A percentile compares a stretch with the other conserved stretches of the same genome.
phyloP scores from a whole-genome alignment of 139 green algal genomes.

The Zygnema circumcarinatum region DNA sequence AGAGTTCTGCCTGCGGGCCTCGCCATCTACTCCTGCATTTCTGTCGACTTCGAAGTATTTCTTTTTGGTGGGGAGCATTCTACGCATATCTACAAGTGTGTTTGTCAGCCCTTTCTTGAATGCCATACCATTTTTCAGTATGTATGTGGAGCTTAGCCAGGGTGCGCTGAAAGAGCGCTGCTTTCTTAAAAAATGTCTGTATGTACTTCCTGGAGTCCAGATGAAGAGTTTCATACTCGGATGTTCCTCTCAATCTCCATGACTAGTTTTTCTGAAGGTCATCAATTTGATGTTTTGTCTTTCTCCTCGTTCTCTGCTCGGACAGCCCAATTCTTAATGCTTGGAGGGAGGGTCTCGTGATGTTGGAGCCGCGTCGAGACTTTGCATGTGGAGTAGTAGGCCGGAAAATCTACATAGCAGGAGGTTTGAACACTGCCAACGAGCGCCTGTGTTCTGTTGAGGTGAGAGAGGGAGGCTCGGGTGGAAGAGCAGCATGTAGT shows the following conservation, averaged over 20 bases:
- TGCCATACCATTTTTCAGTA: no score
- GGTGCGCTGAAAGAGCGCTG: no score
- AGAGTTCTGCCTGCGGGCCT: background rate
- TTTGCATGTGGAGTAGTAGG: slow-evolving; percentile 12
- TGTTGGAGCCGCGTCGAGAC: background rate
- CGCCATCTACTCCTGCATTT: background rate
- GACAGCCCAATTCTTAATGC: background rate
- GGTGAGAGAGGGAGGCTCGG: background rate
- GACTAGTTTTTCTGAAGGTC: no score
- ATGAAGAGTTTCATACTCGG: no score
- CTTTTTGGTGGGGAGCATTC: background rate
- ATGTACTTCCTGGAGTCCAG: no score
- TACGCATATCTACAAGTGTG: slow-evolving; percentile 21
- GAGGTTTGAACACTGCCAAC: background rate
- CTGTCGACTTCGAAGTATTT: slow-evolving; percentile 5
- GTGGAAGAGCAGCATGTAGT: no score
- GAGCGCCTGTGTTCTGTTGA: background rate
- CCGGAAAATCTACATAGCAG: background rate
- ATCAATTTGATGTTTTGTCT: no score
- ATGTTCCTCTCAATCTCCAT: no score
- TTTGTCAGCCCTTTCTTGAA: no score
- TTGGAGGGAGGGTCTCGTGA: background rate
- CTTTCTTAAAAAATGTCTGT: no score
- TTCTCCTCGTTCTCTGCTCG: no score
- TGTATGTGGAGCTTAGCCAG: no score